Percentiles rank a stretch among this genome's conserved stretches.
Evolutionary conservation across 192 early-diverging fungal species (phyloP).

Genomic region (Backusella australiensis): DNA sequence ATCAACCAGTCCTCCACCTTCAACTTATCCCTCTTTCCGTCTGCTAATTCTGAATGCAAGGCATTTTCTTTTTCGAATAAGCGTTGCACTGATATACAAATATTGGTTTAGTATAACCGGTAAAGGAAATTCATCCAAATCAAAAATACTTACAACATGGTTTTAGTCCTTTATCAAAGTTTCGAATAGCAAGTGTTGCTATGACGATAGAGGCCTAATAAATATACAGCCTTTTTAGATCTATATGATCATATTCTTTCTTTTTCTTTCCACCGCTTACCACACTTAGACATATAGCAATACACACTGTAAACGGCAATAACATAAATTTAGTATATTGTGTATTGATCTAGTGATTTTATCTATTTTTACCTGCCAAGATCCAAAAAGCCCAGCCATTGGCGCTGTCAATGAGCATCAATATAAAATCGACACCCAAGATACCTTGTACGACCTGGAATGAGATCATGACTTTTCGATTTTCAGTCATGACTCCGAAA

Average conservation of each 20-base stretch:
- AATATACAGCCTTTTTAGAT: background rate
- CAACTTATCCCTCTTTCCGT: background rate
- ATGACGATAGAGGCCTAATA: conserved; percentile 14
- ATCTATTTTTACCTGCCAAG: conserved; percentile 15
- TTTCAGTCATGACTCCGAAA: conserved; percentile 19
- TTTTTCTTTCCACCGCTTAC: background rate
- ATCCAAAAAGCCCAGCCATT: conserved; percentile 21
- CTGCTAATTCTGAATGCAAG: background rate
- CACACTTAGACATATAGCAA: conserved; percentile 11
- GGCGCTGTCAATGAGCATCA: conserved; percentile 15
- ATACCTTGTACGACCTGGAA: conserved; percentile 5
- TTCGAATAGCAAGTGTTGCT: background rate
- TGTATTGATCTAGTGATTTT: background rate
- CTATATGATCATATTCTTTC: background rate
- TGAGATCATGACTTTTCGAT: conserved; percentile 8
- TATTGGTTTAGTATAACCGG: background rate
- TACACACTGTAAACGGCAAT: background rate
- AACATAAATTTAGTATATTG: background rate
- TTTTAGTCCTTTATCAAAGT: conserved; percentile 20
- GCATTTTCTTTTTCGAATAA: background rate
- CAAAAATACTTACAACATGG: conserved; percentile 16
- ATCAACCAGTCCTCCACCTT: conserved; percentile 1
- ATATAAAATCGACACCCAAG: conserved; percentile 7
- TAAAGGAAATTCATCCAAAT: background rate
- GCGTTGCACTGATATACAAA: conserved; percentile 1